phyloP scores from a whole-genome alignment of 116 monocot species.

The Cymodocea nodosa region DNA sequence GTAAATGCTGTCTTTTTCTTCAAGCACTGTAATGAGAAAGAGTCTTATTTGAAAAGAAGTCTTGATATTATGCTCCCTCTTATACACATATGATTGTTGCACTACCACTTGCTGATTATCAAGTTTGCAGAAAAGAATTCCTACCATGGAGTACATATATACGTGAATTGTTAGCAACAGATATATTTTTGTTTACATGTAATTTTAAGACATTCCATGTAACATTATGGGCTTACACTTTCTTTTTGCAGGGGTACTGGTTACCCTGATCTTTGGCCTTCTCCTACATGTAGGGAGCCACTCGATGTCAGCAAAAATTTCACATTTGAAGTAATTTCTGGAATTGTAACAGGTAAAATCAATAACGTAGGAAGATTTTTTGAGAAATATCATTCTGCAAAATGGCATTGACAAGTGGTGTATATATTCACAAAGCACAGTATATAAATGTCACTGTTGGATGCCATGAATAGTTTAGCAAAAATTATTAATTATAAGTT shows the following conservation, averaged over 20 bases:
- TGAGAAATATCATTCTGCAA: background rate
- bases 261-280: conserved; percentile 96
- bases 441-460: background rate
- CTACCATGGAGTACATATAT: background rate
- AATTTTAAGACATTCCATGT: too few relatives aligned
- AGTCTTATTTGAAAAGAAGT: too few relatives aligned
- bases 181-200: too few relatives aligned
- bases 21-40: too few relatives aligned
- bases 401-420: background rate
- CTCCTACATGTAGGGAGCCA: conserved; percentile 75
- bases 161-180: too few relatives aligned
- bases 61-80: too few relatives aligned
- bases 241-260: conserved; percentile 62
- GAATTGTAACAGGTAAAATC: conserved; percentile 64
- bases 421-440: too few relatives aligned
- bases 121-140: background rate
- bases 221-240: background rate
- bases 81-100: too few relatives aligned
- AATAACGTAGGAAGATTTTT: background rate
- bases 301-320: conserved; percentile 87
- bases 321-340: conserved; percentile 92
- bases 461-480: too few relatives aligned
- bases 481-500: too few relatives aligned
- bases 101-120: too few relatives aligned
- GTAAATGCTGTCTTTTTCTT: too few relatives aligned